Percentiles rank a stretch among this genome's conserved stretches.
phyloP scores from a whole-genome alignment of 2,329 filamentous ascomycete genomes.

The Colletotrichum viniferum region DNA sequence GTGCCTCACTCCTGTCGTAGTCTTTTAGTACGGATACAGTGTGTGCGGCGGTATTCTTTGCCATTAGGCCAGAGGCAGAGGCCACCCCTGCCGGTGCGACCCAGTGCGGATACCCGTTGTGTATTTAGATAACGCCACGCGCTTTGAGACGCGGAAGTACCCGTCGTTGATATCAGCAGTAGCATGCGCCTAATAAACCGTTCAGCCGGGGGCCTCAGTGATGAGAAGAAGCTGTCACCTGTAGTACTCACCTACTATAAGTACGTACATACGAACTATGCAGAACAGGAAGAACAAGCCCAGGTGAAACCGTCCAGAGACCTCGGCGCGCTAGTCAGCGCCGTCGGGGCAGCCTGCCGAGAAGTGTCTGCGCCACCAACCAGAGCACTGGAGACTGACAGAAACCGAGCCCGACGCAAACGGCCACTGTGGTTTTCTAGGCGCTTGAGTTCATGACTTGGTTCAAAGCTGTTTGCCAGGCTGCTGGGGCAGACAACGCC shows the following conservation, averaged over 20 bases:
- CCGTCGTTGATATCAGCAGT: background rate
- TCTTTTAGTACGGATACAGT: background rate
- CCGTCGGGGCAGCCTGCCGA: background rate
- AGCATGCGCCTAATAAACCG: background rate
- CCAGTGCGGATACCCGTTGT: background rate
- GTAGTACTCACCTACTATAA: background rate
- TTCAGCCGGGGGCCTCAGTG: background rate
- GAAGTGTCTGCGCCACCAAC: background rate
- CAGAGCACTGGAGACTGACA: background rate
- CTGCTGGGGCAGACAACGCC: background rate
- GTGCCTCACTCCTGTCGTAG: background rate
- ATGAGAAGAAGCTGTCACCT: background rate
- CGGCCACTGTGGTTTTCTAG: background rate
- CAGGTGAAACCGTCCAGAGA: conserved; percentile 7
- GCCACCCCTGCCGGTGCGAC: background rate
- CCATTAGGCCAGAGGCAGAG: no score
- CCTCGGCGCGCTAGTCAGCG: background rate
- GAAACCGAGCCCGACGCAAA: background rate
- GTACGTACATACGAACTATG: background rate
- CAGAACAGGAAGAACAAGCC: background rate
- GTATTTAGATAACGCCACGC: background rate
- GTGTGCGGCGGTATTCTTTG: no score
- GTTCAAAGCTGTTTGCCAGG: background rate
- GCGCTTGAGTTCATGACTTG: background rate
- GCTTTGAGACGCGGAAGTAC: background rate